Base-by-base conservation (phyloP, 1,284 basidiomycete species). In the Ustilago esculenta region DNA sequence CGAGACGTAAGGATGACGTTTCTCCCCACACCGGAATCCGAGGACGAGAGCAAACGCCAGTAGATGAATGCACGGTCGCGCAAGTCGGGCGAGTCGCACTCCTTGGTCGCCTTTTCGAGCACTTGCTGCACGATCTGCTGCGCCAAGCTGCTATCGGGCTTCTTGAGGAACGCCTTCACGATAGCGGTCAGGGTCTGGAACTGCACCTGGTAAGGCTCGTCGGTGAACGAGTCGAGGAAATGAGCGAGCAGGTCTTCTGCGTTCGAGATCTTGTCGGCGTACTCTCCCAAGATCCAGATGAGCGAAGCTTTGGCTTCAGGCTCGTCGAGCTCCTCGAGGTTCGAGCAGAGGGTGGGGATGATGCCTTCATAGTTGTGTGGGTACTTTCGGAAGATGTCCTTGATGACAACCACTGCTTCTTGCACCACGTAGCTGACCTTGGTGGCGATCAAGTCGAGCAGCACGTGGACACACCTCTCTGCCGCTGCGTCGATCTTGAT, bases 271-370 rank as follows among this genome's bases (percentile, higher is more conserved):
- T 94, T 92, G 82, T 91, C 91, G 12, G 95, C 92, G 80, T 98
- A 98, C 84, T 98, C 94, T 46, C 95, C 95, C 51, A 98, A 90
- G 75, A 98, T 98, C 95, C 95, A 98, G 77, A 98, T 97, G 59
- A 98, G 87, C 8, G 94, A 93, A 0, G 95, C 92, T 82, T 98
- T 98, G 5, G 95, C 95, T 81, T 98, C 96, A 14, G 95, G 94
- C 81, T 98, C 96, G 81, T 98, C 95, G 41, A 98, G 85, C 72
- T 95, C 94, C 72, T 98, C 95, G 21, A 98, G 87, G 77, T 94
- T 96, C 6, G 92, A 90, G 79, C 95, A 98, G 32, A 98, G 84
- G 1, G 91, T 94, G 2, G 92, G 93, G 73, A 98, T 98, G 75
- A 97, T 91, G 49, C 92, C 92, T 84, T 98, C 96, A 83, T 98